Conservation (phyloP, 768 basidiomycete genomes). For the Termitomyces sp. region DNA sequence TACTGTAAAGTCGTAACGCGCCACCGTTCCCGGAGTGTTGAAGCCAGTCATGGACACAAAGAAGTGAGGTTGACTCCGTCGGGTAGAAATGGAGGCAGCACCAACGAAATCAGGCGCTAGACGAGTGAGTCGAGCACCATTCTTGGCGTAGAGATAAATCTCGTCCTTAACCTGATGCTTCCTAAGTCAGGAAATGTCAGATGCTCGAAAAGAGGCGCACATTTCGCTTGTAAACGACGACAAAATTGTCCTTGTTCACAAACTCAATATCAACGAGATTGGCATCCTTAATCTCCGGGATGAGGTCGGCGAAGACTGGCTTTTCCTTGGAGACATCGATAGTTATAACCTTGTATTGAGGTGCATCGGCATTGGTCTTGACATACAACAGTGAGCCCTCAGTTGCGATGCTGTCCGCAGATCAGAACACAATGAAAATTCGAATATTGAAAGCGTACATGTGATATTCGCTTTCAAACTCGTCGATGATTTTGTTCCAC, state of each 20-base stretch:
- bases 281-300: constrained; percentile 66
- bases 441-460: constrained; percentile 40
- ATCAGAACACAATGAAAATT: constrained; percentile 4
- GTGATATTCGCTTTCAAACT: constrained; percentile 64
- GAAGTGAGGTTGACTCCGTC: constrained; percentile 54
- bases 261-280: constrained; percentile 45
- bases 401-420: constrained; percentile 50
- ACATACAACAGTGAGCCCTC: constrained; percentile 61
- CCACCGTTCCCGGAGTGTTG: constrained; percentile 66
- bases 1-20: constrained; percentile 61
- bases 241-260: constrained; percentile 54
- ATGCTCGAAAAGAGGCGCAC: constrained; percentile 33
- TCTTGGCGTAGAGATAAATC: constrained; percentile 62
- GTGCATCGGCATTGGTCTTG: constrained; percentile 61
- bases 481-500: constrained; percentile 69
- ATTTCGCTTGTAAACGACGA: constrained; percentile 66
- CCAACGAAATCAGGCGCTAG: constrained; percentile 69
- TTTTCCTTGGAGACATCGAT: constrained; percentile 53
- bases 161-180: constrained; percentile 69
- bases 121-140: constrained; percentile 49
- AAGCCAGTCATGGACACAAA: constrained; percentile 67
- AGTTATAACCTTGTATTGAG: constrained; percentile 62
- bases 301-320: constrained; percentile 51
- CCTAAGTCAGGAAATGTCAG: constrained; percentile 1
- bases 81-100: constrained; percentile 45